Conservation (phyloP, 2,329 filamentous ascomycete species). For the Lachnellula cervina region DNA sequence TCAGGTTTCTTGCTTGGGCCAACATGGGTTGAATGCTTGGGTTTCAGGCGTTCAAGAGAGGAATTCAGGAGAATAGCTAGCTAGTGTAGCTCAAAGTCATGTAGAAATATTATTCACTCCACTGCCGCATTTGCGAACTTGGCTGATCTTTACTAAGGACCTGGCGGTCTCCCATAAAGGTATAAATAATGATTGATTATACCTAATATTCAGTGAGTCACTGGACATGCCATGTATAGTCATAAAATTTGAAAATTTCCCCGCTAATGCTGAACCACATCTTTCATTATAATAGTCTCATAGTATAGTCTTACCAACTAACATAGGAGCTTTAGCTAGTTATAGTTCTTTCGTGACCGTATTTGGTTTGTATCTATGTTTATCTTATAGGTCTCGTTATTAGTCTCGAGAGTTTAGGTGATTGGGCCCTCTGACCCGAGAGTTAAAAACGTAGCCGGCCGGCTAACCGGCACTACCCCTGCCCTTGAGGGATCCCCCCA, state of each 20-base stretch:
- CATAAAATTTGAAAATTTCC: no score
- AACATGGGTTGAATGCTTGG: background rate
- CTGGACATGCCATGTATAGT: background rate
- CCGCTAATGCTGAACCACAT: no score
- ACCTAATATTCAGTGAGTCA: background rate
- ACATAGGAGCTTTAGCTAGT: no score
- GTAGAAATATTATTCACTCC: constrained; percentile 25
- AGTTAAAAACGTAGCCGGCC: background rate
- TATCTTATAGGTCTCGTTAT: background rate
- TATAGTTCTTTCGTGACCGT: no score
- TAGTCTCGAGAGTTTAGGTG: background rate
- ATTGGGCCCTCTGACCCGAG: background rate
- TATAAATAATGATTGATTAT: background rate
- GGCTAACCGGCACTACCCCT: background rate
- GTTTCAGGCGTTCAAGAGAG: constrained; percentile 8
- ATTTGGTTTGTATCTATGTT: no score
- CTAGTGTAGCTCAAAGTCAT: constrained; percentile 27
- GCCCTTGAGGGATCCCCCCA: background rate
- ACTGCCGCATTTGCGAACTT: background rate
- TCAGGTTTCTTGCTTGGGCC: background rate
- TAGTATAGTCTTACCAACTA: background rate
- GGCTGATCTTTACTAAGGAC: background rate
- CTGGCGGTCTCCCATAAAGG: background rate
- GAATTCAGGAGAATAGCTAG: constrained; percentile 22
- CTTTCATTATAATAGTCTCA: background rate